Evolutionary conservation across 2,329 filamentous ascomycete genomes (phyloP).

Genomic region (Stachybotrys elegans): DNA sequence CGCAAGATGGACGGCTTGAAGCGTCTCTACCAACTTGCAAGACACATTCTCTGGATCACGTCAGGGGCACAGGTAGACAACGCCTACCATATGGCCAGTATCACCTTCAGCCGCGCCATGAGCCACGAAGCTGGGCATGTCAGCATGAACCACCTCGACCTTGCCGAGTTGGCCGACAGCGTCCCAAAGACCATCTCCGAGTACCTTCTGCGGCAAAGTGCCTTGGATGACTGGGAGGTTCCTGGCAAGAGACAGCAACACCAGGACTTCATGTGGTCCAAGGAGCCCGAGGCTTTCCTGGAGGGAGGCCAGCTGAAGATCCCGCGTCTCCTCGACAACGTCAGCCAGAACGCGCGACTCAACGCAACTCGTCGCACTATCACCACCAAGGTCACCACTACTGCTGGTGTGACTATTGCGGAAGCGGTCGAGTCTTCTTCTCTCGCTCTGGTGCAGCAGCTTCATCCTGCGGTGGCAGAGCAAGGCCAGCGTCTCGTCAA

Average conservation of each 20-base stretch:
- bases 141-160: slow-evolving; percentile 8
- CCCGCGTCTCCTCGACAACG: slow-evolving; percentile 4
- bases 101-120: slow-evolving; percentile 7
- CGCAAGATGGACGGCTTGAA: slow-evolving; percentile 5
- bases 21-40: slow-evolving; percentile 1
- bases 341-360: slow-evolving; percentile 5
- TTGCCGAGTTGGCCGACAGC: slow-evolving; percentile 2
- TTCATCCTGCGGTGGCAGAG: background rate
- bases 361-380: slow-evolving; percentile 6
- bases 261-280: slow-evolving; percentile 8
- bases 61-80: slow-evolving; percentile 2
- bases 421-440: too few relatives aligned
- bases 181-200: slow-evolving; percentile 7
- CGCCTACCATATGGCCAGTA: slow-evolving; percentile 7
- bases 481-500: background rate
- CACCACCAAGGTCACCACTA: background rate
- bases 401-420: too few relatives aligned
- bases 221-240: slow-evolving; percentile 7
- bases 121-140: slow-evolving; percentile 4
- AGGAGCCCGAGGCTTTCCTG: slow-evolving; percentile 8
- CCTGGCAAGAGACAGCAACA: background rate
- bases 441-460: background rate
- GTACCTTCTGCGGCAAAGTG: slow-evolving; percentile 5
- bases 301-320: slow-evolving; percentile 5
- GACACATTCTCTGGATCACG: slow-evolving; percentile 9